phyloP scores from a whole-genome alignment of 441 rosid genomes.

The Syzygium syzygioides region DNA sequence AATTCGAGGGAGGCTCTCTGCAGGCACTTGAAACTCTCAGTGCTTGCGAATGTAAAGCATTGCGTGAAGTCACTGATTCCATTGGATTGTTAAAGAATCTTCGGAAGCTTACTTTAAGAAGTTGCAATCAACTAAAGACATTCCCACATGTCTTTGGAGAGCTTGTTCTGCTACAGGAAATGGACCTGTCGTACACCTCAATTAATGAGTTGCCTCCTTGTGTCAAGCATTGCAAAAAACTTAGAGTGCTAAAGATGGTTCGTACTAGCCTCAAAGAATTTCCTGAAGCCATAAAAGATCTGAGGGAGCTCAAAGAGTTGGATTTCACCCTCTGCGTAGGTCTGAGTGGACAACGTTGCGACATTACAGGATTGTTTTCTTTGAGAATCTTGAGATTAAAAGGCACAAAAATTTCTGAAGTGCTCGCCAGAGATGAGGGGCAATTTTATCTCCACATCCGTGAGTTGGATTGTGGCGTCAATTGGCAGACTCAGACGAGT shows the following conservation, averaged over 20 bases:
- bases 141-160: background rate
- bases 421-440: background rate
- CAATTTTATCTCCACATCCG: background rate
- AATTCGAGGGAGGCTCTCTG: too few species aligned
- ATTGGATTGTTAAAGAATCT: background rate
- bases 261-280: background rate
- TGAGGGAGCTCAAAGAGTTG: background rate
- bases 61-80: background rate
- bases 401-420: background rate
- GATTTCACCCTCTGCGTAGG: background rate
- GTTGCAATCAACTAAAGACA: accelerated
- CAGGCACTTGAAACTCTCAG: background rate
- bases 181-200: background rate
- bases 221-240: background rate
- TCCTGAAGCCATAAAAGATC: background rate
- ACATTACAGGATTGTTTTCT: background rate
- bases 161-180: background rate
- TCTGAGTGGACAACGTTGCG: background rate
- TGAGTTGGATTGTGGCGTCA: background rate
- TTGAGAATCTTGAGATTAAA: background rate
- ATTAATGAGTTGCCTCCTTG: background rate
- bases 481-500: background rate
- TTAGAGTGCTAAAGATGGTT: background rate
- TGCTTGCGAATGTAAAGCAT: background rate
- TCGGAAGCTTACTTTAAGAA: background rate